Conservation (phyloP, 106 monocot species). For the Dendrobium huoshanense region DNA sequence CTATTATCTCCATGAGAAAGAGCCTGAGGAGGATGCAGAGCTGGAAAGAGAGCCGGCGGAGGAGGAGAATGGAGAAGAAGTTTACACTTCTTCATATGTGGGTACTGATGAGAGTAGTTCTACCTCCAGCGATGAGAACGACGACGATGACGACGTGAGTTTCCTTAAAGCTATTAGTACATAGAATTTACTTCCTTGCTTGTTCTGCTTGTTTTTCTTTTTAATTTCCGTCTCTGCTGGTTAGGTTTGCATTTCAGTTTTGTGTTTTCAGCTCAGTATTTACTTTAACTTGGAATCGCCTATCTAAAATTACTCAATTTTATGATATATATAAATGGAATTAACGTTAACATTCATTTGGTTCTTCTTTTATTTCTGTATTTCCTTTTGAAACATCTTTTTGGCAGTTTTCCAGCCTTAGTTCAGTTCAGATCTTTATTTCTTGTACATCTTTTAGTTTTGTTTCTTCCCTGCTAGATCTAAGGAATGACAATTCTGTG, state of each 20-base stretch:
- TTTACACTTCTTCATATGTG: not conserved
- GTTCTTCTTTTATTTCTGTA: too few relatives aligned
- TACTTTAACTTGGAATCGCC: not conserved
- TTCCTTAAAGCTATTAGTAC: not conserved
- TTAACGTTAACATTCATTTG: too few relatives aligned
- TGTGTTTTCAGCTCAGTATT: not conserved
- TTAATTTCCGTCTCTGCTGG: not conserved
- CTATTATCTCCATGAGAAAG: conserved; percentile 59
- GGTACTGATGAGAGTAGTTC: conserved; percentile 7
- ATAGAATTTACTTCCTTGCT: not conserved
- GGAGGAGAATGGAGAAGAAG: conserved; percentile 9
- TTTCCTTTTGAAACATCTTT: not conserved
- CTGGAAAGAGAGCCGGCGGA: conserved; percentile 4
- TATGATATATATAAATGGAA: too few relatives aligned
- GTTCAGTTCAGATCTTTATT: not conserved
- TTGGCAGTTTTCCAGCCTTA: not conserved
- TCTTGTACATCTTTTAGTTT: not conserved
- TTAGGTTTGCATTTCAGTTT: not conserved
- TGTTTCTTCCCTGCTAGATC: not conserved
- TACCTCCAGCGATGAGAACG: conserved; percentile 5
- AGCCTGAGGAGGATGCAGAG: conserved; percentile 4
- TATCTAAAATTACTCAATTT: not conserved
- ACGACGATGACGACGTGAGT: conserved; percentile 9
- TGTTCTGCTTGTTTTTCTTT: not conserved
- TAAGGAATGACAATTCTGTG: not conserved